A percentile compares a stretch with the other conserved stretches of the same genome.
Evolutionary conservation across 768 basidiomycete genomes (phyloP).

Genomic region (Tylopilus sp.): DNA sequence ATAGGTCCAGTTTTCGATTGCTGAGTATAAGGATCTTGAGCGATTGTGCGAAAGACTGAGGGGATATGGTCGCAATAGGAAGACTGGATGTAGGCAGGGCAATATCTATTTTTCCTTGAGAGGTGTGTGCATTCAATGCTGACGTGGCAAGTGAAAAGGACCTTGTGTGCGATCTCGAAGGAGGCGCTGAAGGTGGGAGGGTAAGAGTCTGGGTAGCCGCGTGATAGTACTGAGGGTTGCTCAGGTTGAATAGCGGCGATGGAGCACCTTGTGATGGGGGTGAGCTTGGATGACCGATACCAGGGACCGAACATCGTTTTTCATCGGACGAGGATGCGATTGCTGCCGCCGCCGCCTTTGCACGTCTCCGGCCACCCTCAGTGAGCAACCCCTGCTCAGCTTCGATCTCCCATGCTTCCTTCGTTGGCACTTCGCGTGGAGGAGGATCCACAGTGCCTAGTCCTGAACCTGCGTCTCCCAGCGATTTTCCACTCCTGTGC

Average conservation of each 20-base stretch:
- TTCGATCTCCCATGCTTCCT: constrained; percentile 79
- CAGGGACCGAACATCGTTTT: constrained; percentile 17
- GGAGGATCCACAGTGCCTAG: background rate
- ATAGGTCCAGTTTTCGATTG: constrained; percentile 65
- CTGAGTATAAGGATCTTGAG: constrained; percentile 57
- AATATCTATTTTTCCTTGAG: constrained; percentile 37
- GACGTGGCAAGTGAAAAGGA: constrained; percentile 54
- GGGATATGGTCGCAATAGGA: constrained; percentile 58
- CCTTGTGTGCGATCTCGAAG: constrained; percentile 50
- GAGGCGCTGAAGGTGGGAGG: constrained; percentile 59
- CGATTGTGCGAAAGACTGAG: constrained; percentile 57
- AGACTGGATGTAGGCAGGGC: constrained; percentile 64
- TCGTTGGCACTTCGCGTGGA: constrained; percentile 36
- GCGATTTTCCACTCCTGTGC: constrained; percentile 35
- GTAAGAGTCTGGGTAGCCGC: constrained; percentile 54
- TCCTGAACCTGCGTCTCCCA: constrained; percentile 15
- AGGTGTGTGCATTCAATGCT: constrained; percentile 6
- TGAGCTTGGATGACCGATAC: constrained; percentile 26
- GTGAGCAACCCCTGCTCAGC: constrained; percentile 72
- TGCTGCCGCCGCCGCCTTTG: constrained; percentile 46
- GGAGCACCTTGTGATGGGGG: constrained; percentile 23
- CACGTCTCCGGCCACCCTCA: constrained; percentile 68
- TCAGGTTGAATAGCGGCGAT: constrained; percentile 33
- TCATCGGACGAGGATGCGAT: constrained; percentile 30
- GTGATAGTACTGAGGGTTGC: constrained; percentile 59